Evolutionary conservation across 495 filamentous ascomycete species (phyloP), one percentile per base, ranked within the genome.

Genomic region (Penicillium egyptiacum): DNA sequence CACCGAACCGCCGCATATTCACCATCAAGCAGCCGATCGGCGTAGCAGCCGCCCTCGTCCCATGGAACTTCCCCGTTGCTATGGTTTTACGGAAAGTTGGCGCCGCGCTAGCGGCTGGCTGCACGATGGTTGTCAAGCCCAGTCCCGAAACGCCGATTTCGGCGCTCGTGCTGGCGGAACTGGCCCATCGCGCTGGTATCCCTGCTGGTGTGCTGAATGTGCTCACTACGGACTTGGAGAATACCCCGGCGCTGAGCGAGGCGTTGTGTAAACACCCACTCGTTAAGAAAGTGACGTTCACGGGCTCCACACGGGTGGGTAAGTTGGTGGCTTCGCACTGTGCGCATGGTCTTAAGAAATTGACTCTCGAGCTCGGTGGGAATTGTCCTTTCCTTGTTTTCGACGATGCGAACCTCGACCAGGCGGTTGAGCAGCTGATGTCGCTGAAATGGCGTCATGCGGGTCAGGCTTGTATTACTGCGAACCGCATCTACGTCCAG

Each of bases 311-410:
- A 0, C 62, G 78, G n/a, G 79, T 87, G 4, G 85, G 85, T 9
- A 86, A 86, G 57, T 65, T 87, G 26, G 75, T 88, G 19, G 85
- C 85, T 30, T 71, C 74, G 5, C 78, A 83, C 60, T 83, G 82
- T 42, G 75, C 85, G 0, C 76, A 81, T 20, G 83, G 85, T 2
- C 70, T 90, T 50, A 90, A 89, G 74, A 91, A 90, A 59, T 66
- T 88, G 11, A 87, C 84, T 2, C 81, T 90, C 30, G 88, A 91
- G 69, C 78, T 91, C 23, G 88, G 88, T 28, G 88, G 88, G 5
- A 90, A 91, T 67, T 88, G 86, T 43, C 88, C 87, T 0, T 88
- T 88, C 70, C 75, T 90, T 42, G 81, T 90, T 7, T 90, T 91
- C 62, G 83, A 88, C 47, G 88, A 91, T 66, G 87, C 87, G 19